A percentile compares a stretch with the other conserved stretches of the same genome.
phyloP scores from a whole-genome alignment of 805 yeast genomes.

The Candida multigemmis region DNA sequence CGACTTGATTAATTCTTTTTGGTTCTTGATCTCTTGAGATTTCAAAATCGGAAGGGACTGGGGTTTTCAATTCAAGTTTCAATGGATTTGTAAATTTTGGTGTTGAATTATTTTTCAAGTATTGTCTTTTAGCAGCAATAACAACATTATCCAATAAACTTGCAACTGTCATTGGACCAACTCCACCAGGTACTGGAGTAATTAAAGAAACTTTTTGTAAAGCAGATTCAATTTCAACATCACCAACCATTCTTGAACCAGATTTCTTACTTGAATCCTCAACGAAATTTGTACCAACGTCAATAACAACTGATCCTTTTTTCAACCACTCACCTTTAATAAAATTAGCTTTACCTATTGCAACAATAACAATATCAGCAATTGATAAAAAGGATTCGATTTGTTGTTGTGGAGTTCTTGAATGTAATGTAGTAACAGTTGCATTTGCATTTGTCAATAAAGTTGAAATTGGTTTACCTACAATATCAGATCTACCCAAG shows the following conservation, averaged over 20 bases:
- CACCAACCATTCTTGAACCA: conserved; percentile 71
- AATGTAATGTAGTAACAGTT: conserved; percentile 70
- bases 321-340: conserved; percentile 73
- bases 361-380: conserved; percentile 75
- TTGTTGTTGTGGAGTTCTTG: conserved; percentile 47
- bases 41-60: conserved; percentile 77
- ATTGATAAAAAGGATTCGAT: conserved; percentile 36
- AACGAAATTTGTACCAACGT: conserved; percentile 76
- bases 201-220: conserved; percentile 47
- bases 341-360: conserved; percentile 63
- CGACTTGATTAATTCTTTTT: conserved; percentile 58
- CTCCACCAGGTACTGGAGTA: conserved; percentile 92
- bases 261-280: conserved; percentile 57
- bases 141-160: conserved; percentile 68
- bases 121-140: conserved; percentile 52
- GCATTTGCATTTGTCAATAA: conserved; percentile 64
- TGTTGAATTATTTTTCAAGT: conserved; percentile 28
- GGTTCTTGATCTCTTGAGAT: conserved; percentile 73
- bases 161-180: conserved; percentile 89
- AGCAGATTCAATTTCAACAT: conserved; percentile 57
- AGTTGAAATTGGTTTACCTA: conserved; percentile 72
- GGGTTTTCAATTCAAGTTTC: conserved; percentile 44
- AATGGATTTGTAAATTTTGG: conserved; percentile 45
- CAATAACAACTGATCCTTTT: conserved; percentile 60
- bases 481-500: conserved; percentile 79